Percentiles rank a stretch among this genome's conserved stretches.
These are phyloP conservation scores for Boechera stricta DNA, from an alignment of 345 rosid genomes.

Conservation along the genomic window DNA sequence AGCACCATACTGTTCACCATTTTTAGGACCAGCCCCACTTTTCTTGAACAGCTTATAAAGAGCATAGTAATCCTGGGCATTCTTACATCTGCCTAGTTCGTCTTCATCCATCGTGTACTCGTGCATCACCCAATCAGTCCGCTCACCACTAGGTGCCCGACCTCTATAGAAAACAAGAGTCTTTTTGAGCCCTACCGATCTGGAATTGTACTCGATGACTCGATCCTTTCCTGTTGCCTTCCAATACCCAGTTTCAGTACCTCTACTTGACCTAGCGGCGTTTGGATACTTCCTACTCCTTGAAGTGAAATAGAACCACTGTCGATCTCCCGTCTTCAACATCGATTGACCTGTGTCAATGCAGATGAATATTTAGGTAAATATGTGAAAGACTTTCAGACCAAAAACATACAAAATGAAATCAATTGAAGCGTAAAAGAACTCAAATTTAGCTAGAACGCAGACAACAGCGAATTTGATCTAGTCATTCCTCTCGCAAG, in stretches of 20 bases:
- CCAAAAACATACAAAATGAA: neutral
- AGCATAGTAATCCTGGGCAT: slow-evolving; percentile 85
- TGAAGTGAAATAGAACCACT: slow-evolving; percentile 90
- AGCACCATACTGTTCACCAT: slow-evolving; percentile 97
- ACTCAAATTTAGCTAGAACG: neutral
- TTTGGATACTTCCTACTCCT: slow-evolving; percentile 93
- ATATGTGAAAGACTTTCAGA: too few relatives aligned
- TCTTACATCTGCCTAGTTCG: slow-evolving; percentile 78
- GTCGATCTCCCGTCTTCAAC: slow-evolving; percentile 87
- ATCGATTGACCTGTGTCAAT: slow-evolving; percentile 52
- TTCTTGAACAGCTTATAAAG: slow-evolving; percentile 89
- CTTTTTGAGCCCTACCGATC: slow-evolving; percentile 80
- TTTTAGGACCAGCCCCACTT: slow-evolving; percentile 97
- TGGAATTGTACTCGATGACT: slow-evolving; percentile 52
- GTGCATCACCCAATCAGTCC: slow-evolving; percentile 99
- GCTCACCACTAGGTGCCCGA: slow-evolving; percentile 77
- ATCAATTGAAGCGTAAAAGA: neutral
- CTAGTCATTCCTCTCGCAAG: too few relatives aligned
- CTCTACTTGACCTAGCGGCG: slow-evolving; percentile 87
- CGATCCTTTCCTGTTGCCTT: slow-evolving; percentile 97
- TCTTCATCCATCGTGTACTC: slow-evolving; percentile 89
- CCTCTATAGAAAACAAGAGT: slow-evolving; percentile 88
- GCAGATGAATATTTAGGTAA: too few relatives aligned
- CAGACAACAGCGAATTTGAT: neutral
- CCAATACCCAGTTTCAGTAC: slow-evolving; percentile 86